phyloP scores from a whole-genome alignment of 129 eudicot species.

The Flaveria linearis region DNA sequence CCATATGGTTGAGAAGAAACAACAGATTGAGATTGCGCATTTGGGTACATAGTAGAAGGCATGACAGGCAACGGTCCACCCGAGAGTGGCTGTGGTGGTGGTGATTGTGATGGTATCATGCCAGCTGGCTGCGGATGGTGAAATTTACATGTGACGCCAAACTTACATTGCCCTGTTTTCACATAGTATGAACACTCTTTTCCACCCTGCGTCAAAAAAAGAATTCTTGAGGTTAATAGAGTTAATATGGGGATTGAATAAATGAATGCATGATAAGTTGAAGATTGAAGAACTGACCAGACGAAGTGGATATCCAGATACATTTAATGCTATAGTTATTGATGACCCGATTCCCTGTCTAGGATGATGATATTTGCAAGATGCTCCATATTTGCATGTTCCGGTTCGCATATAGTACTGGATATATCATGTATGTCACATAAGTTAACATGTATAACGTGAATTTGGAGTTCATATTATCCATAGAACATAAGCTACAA shows the following conservation, averaged over 20 bases:
- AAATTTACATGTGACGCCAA: conserved; percentile 85
- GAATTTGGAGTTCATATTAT: neutral
- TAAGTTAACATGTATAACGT: conserved; percentile 15
- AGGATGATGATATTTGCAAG: conserved; percentile 95
- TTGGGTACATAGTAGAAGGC: conserved; percentile 56
- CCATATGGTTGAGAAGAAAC: conserved; percentile 80
- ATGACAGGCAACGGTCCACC: conserved; percentile 43
- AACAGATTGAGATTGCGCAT: conserved; percentile 54
- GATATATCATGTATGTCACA: conserved; percentile 22
- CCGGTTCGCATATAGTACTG: conserved; percentile 89
- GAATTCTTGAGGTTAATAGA: conserved; percentile 3
- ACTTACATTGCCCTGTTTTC: conserved; percentile 90
- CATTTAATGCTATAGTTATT: conserved; percentile 47
- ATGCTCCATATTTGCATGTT: conserved; percentile 75
- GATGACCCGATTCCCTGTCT: conserved; percentile 73
- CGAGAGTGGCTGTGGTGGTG: conserved; percentile 38
- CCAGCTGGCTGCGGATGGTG: conserved; percentile 89
- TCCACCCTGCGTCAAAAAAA: conserved; percentile 60
- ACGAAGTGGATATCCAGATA: conserved; percentile 83
- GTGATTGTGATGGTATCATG: conserved; percentile 32
- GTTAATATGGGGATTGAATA: neutral
- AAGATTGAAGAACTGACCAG: conserved; percentile 47
- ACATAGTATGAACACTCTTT: conserved; percentile 85
- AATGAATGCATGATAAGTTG: neutral
- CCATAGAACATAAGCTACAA: neutral